Evolutionary conservation across 148 eudicot species (phyloP), one percentile per base, ranked within the genome.

Genomic region (Persicaria tinctoria): DNA sequence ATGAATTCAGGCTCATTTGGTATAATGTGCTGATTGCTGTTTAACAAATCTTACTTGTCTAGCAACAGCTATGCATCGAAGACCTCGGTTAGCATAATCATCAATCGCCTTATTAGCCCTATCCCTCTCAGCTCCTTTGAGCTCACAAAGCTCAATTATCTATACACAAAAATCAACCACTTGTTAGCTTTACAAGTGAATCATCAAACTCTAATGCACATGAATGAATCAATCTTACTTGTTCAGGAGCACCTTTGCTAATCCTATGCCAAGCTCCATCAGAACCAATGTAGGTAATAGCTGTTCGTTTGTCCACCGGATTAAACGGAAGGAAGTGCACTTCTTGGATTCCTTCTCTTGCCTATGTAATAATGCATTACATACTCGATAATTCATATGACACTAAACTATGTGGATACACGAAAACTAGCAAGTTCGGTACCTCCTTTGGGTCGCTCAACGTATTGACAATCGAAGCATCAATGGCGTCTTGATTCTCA

Each of bases 211-310:
- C 17, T 12, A 57, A 14, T 6, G 18, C 1, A 9, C 18, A 57
- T 49, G 9, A 6, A 44, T n/a, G 18, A n/a, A 48, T 32, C 2
- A 47, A 17, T 27, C 64, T 10, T 83, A 91, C 97, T 84, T 91
- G 88, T 73, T 91, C 97, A 46, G 97, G 97, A 54, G 97, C 93
- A 82, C 97, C 97, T 83, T 91, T 91, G 85, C 93, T 89, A 71
- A 80, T 75, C 74, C 97, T 87, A 68, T 87, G 90, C 97, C 97
- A 91, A 53, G 80, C 56, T n/a, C 91, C 97, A 51, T 77, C 20
- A 11, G 82, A 46, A 74, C 87, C 93, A 7, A 86, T 76, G 79
- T 89, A 91, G 57, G 97, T 91, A 17, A 89, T 87, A 54, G 93
- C 93, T 47, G 93, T 91, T 53, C 97, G 91, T 82, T 91, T 91